These are phyloP conservation scores for Pleurotus eryngii DNA, from an alignment of 768 basidiomycete genomes.

Conservation along the genomic window DNA sequence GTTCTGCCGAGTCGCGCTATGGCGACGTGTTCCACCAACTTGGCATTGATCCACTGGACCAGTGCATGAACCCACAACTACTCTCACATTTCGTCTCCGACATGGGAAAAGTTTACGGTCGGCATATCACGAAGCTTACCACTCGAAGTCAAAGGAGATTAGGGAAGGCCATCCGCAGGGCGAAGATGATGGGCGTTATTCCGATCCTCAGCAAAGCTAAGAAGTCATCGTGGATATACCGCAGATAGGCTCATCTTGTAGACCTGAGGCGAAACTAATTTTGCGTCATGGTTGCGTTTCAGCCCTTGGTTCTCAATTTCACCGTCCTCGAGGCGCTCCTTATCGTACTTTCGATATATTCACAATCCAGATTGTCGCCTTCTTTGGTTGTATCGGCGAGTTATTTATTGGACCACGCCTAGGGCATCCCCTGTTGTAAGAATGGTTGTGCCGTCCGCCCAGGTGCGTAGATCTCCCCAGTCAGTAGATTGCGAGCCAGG, in stretches of 20 bases:
- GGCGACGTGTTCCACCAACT: constrained; percentile 72
- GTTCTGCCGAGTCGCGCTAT: constrained; percentile 46
- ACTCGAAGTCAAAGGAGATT: constrained; percentile 74
- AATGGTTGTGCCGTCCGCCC: no score
- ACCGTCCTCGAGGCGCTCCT: no score
- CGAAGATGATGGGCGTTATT: constrained; percentile 89
- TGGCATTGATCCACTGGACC: constrained; percentile 68
- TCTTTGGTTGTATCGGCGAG: no score
- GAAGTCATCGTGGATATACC: constrained; percentile 1
- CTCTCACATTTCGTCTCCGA: constrained; percentile 59
- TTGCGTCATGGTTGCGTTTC: not conserved
- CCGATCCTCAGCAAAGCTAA: constrained; percentile 45
- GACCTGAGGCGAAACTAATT: not conserved
- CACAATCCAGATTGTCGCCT: no score
- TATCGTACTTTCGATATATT: no score
- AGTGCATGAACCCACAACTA: constrained; percentile 58
- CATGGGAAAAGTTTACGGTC: constrained; percentile 78
- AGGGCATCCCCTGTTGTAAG: no score
- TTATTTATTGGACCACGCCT: no score
- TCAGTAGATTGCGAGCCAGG: no score
- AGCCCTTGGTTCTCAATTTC: no score
- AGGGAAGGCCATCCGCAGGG: constrained; percentile 82
- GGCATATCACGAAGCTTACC: constrained; percentile 70
- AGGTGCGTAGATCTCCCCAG: no score
- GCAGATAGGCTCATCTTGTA: constrained; percentile 6